Conservation (phyloP, 805 yeast species). For the Candida khao-thaluensis region DNA sequence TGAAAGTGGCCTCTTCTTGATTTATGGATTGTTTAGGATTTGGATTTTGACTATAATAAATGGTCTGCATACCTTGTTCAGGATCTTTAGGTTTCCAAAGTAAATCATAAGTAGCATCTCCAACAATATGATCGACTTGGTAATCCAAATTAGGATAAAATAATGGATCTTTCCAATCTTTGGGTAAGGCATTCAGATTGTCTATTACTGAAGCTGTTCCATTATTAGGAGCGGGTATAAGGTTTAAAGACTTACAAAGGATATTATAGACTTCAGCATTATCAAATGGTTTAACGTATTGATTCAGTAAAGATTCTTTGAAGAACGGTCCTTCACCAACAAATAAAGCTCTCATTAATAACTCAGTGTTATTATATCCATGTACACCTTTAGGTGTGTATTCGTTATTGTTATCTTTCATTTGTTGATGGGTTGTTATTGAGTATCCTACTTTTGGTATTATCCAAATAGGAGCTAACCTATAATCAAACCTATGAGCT, state of each 20-base stretch:
- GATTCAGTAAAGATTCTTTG: slow-evolving; percentile 24
- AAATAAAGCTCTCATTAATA: slow-evolving; percentile 81
- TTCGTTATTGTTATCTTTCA: slow-evolving; percentile 46
- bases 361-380: slow-evolving; percentile 77
- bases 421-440: slow-evolving; percentile 58
- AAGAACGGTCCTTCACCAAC: slow-evolving; percentile 82
- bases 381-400: slow-evolving; percentile 76
- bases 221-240: slow-evolving; percentile 56
- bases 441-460: slow-evolving; percentile 82
- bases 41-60: slow-evolving; percentile 21
- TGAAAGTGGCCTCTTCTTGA: slow-evolving; percentile 22
- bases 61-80: slow-evolving; percentile 15
- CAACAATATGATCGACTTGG: slow-evolving; percentile 42
- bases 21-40: slow-evolving; percentile 25
- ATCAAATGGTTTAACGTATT: slow-evolving; percentile 58
- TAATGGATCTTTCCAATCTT: slow-evolving; percentile 47
- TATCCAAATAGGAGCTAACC: slow-evolving; percentile 85
- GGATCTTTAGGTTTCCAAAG: slow-evolving; percentile 25
- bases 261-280: slow-evolving; percentile 75
- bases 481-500: slow-evolving; percentile 45
- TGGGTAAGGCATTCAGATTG: slow-evolving; percentile 28
- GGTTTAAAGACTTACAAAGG: slow-evolving; percentile 59
- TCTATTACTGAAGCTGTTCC: slow-evolving; percentile 42
- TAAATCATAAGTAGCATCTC: slow-evolving; percentile 53
- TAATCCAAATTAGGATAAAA: slow-evolving; percentile 53